Conservation (phyloP, 352 stramenopile genomes). For the Phytopythium litorale region DNA sequence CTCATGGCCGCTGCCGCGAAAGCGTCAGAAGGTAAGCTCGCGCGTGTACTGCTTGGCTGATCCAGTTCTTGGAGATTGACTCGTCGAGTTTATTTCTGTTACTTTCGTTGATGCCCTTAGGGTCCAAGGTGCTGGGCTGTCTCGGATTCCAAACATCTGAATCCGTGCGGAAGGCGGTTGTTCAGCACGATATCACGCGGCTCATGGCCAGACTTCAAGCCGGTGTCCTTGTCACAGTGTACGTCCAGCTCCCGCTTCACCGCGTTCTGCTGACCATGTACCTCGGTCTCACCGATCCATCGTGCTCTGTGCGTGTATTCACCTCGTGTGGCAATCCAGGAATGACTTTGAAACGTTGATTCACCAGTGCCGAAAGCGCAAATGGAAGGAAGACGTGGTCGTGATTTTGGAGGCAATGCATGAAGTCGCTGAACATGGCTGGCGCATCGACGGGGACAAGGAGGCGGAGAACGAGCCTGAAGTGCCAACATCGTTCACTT, state of each 20-base stretch:
- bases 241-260: constrained; percentile 5
- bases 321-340: constrained; percentile 18
- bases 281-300: neutral
- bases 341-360: constrained; percentile 83
- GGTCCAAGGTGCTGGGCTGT: constrained; percentile 45
- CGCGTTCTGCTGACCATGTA: neutral
- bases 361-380: constrained; percentile 77
- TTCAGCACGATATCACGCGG: constrained; percentile 65
- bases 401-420: constrained; percentile 61
- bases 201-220: constrained; percentile 46
- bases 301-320: constrained; percentile 2
- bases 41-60: too few relatives aligned
- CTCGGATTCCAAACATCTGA: constrained; percentile 61
- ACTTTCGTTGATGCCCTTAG: neutral
- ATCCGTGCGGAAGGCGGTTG: constrained; percentile 57
- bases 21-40: neutral
- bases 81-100: neutral
- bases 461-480: neutral
- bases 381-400: constrained; percentile 71
- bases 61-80: neutral
- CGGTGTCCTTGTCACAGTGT: constrained; percentile 54
- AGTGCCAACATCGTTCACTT: neutral
- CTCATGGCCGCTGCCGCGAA: neutral
- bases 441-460: constrained; percentile 12
- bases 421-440: constrained; percentile 39